These are phyloP conservation scores for Phytophthora crassamura DNA, from an alignment of 352 stramenopile genomes.

Conservation along the genomic window DNA sequence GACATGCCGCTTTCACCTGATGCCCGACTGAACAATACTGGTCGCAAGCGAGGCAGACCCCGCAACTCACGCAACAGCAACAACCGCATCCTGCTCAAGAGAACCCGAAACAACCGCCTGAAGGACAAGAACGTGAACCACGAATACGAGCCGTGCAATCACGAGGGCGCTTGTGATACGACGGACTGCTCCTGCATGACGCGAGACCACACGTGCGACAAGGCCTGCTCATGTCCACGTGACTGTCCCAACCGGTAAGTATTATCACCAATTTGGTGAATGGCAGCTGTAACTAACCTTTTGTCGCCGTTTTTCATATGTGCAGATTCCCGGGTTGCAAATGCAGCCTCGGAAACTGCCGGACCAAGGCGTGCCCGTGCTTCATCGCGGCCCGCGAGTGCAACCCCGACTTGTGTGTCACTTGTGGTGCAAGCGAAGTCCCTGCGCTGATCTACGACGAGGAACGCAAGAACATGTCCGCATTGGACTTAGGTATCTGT, in stretches of 20 bases:
- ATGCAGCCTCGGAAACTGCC: constrained; percentile 64
- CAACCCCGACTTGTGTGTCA: constrained; percentile 62
- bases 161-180: constrained; percentile 69
- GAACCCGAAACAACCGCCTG: constrained; percentile 65
- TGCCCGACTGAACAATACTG: constrained; percentile 41
- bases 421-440: constrained; percentile 66
- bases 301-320: not conserved
- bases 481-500: constrained; percentile 66
- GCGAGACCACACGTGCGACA: constrained; percentile 82
- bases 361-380: constrained; percentile 69
- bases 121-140: constrained; percentile 70
- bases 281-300: constrained; percentile 10
- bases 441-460: constrained; percentile 51
- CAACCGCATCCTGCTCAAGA: constrained; percentile 69
- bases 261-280: not conserved
- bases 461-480: constrained; percentile 42
- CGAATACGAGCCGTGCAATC: constrained; percentile 83
- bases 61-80: constrained; percentile 52
- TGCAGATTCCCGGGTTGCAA: constrained; percentile 59
- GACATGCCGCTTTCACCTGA: constrained; percentile 48
- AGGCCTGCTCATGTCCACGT: constrained; percentile 82
- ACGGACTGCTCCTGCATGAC: constrained; percentile 74
- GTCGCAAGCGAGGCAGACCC: constrained; percentile 48
- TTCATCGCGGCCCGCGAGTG: constrained; percentile 68
- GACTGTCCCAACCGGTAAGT: constrained; percentile 75